Percentiles rank a stretch among this genome's conserved stretches.
phyloP scores from a whole-genome alignment of 805 yeast genomes.

The Ogataea polymorpha region DNA sequence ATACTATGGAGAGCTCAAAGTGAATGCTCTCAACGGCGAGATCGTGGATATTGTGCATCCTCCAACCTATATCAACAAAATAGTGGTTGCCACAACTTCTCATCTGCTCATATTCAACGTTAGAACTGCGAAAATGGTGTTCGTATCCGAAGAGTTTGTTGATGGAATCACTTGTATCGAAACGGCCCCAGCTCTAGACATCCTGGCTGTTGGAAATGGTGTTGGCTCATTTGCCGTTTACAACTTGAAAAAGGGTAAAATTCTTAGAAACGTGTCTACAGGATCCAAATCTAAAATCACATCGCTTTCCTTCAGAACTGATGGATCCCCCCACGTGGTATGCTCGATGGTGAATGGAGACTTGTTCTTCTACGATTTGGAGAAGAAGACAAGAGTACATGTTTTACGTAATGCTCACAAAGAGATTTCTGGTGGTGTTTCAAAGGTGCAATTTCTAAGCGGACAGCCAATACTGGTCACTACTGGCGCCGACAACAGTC shows the following conservation, averaged over 20 bases:
- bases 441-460: conserved; percentile 69
- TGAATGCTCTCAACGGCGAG: conserved; percentile 64
- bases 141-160: conserved; percentile 44
- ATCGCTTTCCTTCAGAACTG: conserved; percentile 85
- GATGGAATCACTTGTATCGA: conserved; percentile 67
- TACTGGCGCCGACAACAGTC: conserved; percentile 84
- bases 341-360: conserved; percentile 80
- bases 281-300: conserved; percentile 42
- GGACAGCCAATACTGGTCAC: conserved; percentile 92
- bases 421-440: conserved; percentile 73
- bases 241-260: conserved; percentile 64
- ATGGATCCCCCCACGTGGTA: conserved; percentile 80
- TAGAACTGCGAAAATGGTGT: conserved; percentile 71
- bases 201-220: conserved; percentile 72
- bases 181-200: conserved; percentile 82
- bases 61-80: conserved; percentile 88
- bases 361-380: conserved; percentile 78
- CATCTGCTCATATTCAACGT: conserved; percentile 66
- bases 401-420: conserved; percentile 68
- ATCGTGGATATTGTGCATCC: conserved; percentile 73
- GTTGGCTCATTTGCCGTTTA: conserved; percentile 64
- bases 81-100: conserved; percentile 74
- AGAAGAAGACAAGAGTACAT: conserved; percentile 70
- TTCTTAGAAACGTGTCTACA: conserved; percentile 49
- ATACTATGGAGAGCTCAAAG: conserved; percentile 59